Base-by-base conservation (phyloP, 164 flowering plant genomes). In the Annona squamosa region DNA sequence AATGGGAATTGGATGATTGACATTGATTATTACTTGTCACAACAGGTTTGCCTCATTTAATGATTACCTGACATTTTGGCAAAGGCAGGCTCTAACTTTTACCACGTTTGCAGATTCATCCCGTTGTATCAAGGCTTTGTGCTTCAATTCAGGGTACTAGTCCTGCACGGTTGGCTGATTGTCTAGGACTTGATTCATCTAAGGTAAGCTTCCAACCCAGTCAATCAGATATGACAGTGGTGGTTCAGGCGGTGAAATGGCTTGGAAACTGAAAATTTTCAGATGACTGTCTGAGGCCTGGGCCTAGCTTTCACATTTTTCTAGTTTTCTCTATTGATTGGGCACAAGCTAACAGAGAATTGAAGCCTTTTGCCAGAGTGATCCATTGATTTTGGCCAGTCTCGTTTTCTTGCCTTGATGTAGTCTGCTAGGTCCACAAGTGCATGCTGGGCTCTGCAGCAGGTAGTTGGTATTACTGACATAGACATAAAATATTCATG, bases 131-230 rank as follows among this genome's bases (percentile, higher is more conserved):
- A 43, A 96, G 98, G 65, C 84, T 96, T 10, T 93, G 98, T 84
- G 95, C 99, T 71, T 88, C 91, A 75, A 96, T 96, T 81, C 85
- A 91, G 77, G 99, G 98, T 56, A 96, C 99, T 65, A 89, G 97
- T 79, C 97, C 98, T 56, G 92, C 96, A 76, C 92, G 93, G 59
- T 82, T 96, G 79, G 99, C 98, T 72, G 97, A 93, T 80, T 96
- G 99, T 80, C 86, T 96, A 75, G 98, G 97, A 57, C 97, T 96
- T 59, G 99, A 93, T 80, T 85, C 98, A 78, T 91, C 98, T 65
- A 96, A 90, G 94, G 99, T 93, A 76, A 77, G 72, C 65, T 44
- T 48, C 45, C 46, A 48, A 45, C n/a, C 2, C 1, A n/a, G 1
- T 70, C 63, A 63, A 5, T 46, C 56, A 13, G n/a, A 43, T 19